phyloP scores from a whole-genome alignment of 192 early-diverging fungal genomes.

The Geranomyces michiganensis region DNA sequence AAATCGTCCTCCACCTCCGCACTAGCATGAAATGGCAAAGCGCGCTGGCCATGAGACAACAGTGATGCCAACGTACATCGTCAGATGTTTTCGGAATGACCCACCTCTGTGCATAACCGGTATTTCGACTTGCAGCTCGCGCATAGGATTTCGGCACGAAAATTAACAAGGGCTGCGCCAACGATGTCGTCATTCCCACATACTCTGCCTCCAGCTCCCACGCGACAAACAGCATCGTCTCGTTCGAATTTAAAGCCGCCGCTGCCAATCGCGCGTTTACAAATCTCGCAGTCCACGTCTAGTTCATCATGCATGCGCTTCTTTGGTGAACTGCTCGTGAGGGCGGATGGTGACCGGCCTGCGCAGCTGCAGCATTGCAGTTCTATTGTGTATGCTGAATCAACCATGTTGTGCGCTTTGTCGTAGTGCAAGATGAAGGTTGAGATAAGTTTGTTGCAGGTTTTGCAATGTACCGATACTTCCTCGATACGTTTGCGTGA shows the following conservation, averaged over 20 bases:
- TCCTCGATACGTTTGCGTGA: constrained; percentile 17
- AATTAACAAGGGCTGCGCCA: constrained; percentile 5
- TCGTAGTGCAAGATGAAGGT: constrained; percentile 19
- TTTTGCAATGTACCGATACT: constrained; percentile 5
- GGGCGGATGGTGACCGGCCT: not conserved
- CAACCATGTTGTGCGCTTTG: constrained; percentile 5
- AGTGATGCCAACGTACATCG: not conserved
- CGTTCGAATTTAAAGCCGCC: constrained; percentile 19
- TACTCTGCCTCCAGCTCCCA: constrained; percentile 21
- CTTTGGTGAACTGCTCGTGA: not conserved
- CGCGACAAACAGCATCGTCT: not conserved
- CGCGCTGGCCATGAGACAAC: constrained; percentile 4
- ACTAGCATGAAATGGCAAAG: not conserved
- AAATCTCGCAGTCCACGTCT: constrained; percentile 26
- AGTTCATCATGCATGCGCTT: constrained; percentile 6
- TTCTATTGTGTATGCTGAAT: not conserved
- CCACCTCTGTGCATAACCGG: constrained; percentile 27
- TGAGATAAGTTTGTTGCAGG: not conserved
- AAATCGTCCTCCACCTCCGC: constrained; percentile 32
- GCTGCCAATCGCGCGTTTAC: constrained; percentile 14
- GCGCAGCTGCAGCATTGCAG: constrained; percentile 2
- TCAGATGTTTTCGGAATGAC: not conserved
- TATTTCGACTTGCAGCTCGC: constrained; percentile 27
- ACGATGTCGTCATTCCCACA: constrained; percentile 8
- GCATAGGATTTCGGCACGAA: constrained; percentile 27